Conservation (phyloP, 768 basidiomycete genomes). For the Naganishia friedmannii region DNA sequence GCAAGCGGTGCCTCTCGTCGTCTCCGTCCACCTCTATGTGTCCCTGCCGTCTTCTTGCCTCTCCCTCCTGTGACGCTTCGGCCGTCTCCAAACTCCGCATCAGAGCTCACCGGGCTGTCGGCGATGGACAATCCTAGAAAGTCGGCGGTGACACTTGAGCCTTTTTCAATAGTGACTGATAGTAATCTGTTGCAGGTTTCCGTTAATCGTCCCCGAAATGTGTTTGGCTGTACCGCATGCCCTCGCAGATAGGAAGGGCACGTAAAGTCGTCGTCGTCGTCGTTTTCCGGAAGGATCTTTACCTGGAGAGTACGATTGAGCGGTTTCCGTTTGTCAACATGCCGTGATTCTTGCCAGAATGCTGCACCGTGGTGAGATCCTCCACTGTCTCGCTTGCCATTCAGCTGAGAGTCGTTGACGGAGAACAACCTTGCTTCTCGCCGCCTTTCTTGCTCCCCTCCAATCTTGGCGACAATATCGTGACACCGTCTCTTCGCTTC, state of each 20-base stretch:
- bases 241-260: neutral
- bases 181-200: constrained; percentile 18
- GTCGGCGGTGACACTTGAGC: constrained; percentile 19
- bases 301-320: constrained; percentile 7
- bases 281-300: constrained; percentile 10
- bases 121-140: constrained; percentile 24
- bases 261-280: neutral
- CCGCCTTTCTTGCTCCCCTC: constrained; percentile 65
- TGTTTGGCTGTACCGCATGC: neutral
- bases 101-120: constrained; percentile 27
- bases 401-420: constrained; percentile 33
- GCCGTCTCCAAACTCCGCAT: neutral
- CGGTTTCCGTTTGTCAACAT: constrained; percentile 58
- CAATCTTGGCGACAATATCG: constrained; percentile 76
- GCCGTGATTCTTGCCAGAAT: constrained; percentile 47
- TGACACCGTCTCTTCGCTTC: constrained; percentile 72
- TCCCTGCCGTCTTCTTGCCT: constrained; percentile 56
- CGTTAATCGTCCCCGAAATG: constrained; percentile 5
- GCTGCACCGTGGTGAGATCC: neutral
- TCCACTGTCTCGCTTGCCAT: constrained; percentile 23
- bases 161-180: constrained; percentile 20
- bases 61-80: constrained; percentile 15
- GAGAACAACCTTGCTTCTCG: constrained; percentile 68
- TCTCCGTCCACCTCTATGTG: constrained; percentile 52
- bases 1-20: neutral